These are phyloP conservation scores for Boeremia lycopersici DNA, from an alignment of 2,329 filamentous ascomycete species.

Conservation along the genomic window DNA sequence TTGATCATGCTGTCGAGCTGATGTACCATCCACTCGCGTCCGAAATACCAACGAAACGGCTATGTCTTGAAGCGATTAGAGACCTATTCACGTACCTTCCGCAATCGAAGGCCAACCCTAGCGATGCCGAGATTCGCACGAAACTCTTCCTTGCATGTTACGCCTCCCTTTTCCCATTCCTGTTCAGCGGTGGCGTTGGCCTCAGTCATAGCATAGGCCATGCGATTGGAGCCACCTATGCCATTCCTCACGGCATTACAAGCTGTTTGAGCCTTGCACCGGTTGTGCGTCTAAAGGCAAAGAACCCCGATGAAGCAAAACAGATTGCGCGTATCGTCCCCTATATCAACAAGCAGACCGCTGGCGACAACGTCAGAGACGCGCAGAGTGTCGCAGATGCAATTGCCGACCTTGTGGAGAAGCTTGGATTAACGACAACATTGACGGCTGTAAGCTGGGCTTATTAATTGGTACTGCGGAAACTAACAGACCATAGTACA, in stretches of 20 bases:
- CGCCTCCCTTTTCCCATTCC: constrained; percentile 55
- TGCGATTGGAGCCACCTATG: constrained; percentile 61
- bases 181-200: constrained; percentile 58
- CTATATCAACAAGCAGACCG: constrained; percentile 51
- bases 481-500: constrained; percentile 38
- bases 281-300: constrained; percentile 60
- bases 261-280: constrained; percentile 60
- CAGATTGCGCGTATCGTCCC: constrained; percentile 55
- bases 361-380: constrained; percentile 53
- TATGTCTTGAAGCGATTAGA: constrained; percentile 55
- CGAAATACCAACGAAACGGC: constrained; percentile 55
- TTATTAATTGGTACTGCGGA: background rate
- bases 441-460: constrained; percentile 39
- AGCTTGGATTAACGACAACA: constrained; percentile 49
- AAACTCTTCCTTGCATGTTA: constrained; percentile 61
- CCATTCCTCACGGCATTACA: constrained; percentile 62
- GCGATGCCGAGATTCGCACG: constrained; percentile 57
- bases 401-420: constrained; percentile 53
- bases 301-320: constrained; percentile 53
- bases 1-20: constrained; percentile 62
- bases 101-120: constrained; percentile 54
- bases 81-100: constrained; percentile 61
- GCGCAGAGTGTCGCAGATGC: constrained; percentile 53
- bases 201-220: constrained; percentile 58
- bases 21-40: constrained; percentile 61